These are phyloP conservation scores for Cladophialophora immunda DNA, from an alignment of 2,329 filamentous ascomycete genomes.

Conservation along the genomic window DNA sequence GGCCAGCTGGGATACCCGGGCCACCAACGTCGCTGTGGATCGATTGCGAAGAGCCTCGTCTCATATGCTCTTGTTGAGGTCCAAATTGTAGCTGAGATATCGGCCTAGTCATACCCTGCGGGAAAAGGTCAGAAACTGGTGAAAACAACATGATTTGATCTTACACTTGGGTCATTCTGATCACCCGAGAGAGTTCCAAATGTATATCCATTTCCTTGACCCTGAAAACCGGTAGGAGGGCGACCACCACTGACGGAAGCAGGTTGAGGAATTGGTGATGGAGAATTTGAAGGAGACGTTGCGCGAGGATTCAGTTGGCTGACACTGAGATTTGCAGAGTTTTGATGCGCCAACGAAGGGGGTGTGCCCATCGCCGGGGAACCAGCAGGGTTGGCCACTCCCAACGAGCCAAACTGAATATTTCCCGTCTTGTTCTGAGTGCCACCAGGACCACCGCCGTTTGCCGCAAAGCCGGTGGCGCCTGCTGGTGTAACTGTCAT, in stretches of 20 bases:
- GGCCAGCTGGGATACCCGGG: slow-evolving; percentile 59
- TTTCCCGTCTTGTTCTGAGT: slow-evolving; percentile 56
- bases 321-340: slow-evolving; percentile 37
- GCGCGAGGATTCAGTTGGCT: slow-evolving; percentile 70
- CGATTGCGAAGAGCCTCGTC: slow-evolving; percentile 87
- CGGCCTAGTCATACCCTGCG: slow-evolving; percentile 74
- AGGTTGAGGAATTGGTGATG: slow-evolving; percentile 91
- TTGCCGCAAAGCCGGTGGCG: slow-evolving; percentile 76
- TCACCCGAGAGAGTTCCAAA: slow-evolving; percentile 81
- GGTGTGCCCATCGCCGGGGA: slow-evolving; percentile 58
- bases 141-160: slow-evolving; percentile 45
- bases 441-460: slow-evolving; percentile 72
- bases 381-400: slow-evolving; percentile 69
- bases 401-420: slow-evolving; percentile 70
- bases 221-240: slow-evolving; percentile 78
- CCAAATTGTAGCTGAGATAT: slow-evolving; percentile 69
- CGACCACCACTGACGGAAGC: slow-evolving; percentile 81
- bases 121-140: slow-evolving; percentile 23
- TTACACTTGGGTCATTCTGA: slow-evolving; percentile 76
- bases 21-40: slow-evolving; percentile 76
- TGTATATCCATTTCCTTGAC: slow-evolving; percentile 73
- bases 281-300: slow-evolving; percentile 85
- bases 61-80: slow-evolving; percentile 75
- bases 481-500: slow-evolving; percentile 90
- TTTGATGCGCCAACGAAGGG: slow-evolving; percentile 43